These are phyloP conservation scores for Solanum tarijense DNA, from an alignment of 257 asterid species.

Conservation along the genomic window DNA sequence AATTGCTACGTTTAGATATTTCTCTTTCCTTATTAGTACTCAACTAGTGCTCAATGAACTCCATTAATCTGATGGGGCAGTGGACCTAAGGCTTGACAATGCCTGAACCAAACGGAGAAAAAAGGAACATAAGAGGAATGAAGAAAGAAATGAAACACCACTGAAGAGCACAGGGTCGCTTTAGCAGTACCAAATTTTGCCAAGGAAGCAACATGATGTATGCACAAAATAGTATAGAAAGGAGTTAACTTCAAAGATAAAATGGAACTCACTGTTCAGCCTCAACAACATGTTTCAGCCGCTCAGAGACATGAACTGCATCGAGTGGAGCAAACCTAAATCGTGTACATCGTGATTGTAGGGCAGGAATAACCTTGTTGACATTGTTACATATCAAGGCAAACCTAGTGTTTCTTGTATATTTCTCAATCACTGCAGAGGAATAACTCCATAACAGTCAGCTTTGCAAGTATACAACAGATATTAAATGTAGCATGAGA, in stretches of 20 bases:
- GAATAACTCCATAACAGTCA: background rate
- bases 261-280: conserved; percentile 61
- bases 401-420: conserved; percentile 85
- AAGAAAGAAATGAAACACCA: background rate
- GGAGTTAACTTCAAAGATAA: background rate
- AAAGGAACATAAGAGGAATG: background rate
- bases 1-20: background rate
- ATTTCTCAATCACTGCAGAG: conserved; percentile 84
- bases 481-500: background rate
- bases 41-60: background rate
- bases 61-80: background rate
- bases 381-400: conserved; percentile 93
- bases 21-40: background rate
- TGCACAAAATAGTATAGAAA: background rate
- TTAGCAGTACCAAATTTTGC: background rate
- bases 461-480: background rate
- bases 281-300: conserved; percentile 73
- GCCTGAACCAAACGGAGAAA: background rate
- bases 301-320: conserved; percentile 61
- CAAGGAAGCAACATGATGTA: background rate
- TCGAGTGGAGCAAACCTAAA: conserved; percentile 98
- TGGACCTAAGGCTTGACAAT: background rate
- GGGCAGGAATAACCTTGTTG: conserved; percentile 89
- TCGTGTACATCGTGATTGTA: conserved; percentile 96
- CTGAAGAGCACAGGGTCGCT: background rate